These are phyloP conservation scores for Coleophoma cylindrospora DNA, from an alignment of 2,329 filamentous ascomycete species.

Conservation along the genomic window DNA sequence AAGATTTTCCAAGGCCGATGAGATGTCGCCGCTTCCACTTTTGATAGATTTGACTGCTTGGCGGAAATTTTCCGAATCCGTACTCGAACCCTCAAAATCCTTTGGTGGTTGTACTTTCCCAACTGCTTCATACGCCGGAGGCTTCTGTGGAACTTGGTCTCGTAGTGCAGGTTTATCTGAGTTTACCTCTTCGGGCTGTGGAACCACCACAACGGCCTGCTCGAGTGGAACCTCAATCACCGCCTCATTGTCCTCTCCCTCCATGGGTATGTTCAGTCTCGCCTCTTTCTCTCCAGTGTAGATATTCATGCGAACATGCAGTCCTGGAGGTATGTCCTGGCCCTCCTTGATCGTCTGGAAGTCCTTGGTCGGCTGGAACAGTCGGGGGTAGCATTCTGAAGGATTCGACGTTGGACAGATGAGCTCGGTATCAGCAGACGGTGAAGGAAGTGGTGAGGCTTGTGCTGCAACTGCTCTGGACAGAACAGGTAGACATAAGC, in stretches of 20 bases:
- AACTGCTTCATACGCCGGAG: slow-evolving; percentile 51
- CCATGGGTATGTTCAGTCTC: slow-evolving; percentile 54
- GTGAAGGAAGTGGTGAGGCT: slow-evolving; percentile 10
- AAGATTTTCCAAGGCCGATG: slow-evolving; percentile 44
- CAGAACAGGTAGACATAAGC: slow-evolving; percentile 16
- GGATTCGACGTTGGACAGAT: slow-evolving; percentile 60
- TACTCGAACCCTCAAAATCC: slow-evolving; percentile 15
- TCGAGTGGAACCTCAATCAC: slow-evolving; percentile 45
- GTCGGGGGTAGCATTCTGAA: slow-evolving; percentile 59
- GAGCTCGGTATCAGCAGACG: slow-evolving; percentile 40
- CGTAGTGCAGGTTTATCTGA: slow-evolving; percentile 15
- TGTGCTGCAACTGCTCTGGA: slow-evolving; percentile 13
- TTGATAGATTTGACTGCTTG: slow-evolving; percentile 46
- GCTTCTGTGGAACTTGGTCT: slow-evolving; percentile 38
- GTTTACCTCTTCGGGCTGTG: slow-evolving; percentile 26
- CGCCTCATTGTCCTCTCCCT: slow-evolving; percentile 46
- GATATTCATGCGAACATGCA: slow-evolving; percentile 63
- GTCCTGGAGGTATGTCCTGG: slow-evolving; percentile 58
- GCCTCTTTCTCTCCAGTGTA: slow-evolving; percentile 60
- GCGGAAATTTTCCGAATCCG: slow-evolving; percentile 39
- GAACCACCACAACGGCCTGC: slow-evolving; percentile 30
- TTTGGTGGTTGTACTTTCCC: slow-evolving; percentile 54
- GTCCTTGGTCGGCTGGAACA: slow-evolving; percentile 59
- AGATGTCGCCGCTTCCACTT: slow-evolving; percentile 27
- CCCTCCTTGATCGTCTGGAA: slow-evolving; percentile 60